These are phyloP conservation scores for Zymoseptoria brevis DNA, from an alignment of 2,329 filamentous ascomycete species.

Conservation along the genomic window DNA sequence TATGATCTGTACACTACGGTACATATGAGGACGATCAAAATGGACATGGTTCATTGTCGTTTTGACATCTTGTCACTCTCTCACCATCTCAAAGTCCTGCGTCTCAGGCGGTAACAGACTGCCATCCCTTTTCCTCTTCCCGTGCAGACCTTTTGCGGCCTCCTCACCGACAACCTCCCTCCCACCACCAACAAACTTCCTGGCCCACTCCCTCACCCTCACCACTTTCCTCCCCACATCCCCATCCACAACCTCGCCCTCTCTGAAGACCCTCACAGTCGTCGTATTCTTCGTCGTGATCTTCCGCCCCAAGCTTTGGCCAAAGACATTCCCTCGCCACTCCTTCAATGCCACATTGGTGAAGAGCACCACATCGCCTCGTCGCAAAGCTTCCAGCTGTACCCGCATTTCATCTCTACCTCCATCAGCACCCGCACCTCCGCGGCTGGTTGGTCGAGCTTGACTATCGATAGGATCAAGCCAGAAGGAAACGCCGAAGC, in stretches of 20 bases:
- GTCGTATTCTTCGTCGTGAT: constrained; percentile 57
- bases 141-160: not conserved
- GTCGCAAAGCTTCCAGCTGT: constrained; percentile 45
- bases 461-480: constrained; percentile 41
- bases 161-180: not conserved
- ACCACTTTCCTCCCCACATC: constrained; percentile 47
- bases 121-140: constrained; percentile 8
- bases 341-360: constrained; percentile 70
- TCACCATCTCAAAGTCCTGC: not conserved
- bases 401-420: constrained; percentile 30
- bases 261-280: constrained; percentile 39
- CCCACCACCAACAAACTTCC: constrained; percentile 54
- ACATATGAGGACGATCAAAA: not conserved
- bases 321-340: constrained; percentile 72
- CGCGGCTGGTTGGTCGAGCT: constrained; percentile 6
- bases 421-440: constrained; percentile 2
- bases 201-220: constrained; percentile 66
- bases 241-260: not conserved
- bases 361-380: constrained; percentile 70
- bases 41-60: too few species aligned
- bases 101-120: not conserved
- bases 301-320: constrained; percentile 67
- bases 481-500: constrained; percentile 83
- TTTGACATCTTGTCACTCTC: not conserved
- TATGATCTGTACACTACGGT: not conserved